phyloP scores from a whole-genome alignment of 108 stramenopile species.

The Conticribra weissflogii region DNA sequence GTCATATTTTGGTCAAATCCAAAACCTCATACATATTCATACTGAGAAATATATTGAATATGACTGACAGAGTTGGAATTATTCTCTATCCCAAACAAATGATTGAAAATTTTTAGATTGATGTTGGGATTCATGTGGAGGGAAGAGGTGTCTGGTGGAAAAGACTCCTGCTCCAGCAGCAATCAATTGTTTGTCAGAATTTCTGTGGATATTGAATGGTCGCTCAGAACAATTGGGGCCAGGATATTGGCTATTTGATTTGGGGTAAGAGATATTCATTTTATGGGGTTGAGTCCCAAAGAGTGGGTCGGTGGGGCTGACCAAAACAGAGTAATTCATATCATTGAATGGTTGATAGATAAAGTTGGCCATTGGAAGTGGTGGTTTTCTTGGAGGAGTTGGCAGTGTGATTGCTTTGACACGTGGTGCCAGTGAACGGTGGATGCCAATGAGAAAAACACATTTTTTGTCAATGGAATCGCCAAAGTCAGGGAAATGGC shows the following conservation, averaged over 20 bases:
- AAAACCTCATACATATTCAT: slow-evolving; percentile 16
- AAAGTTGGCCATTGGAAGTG: background rate
- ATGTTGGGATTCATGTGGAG: background rate
- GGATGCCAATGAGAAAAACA: background rate
- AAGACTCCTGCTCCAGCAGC: background rate
- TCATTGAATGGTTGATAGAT: slow-evolving; percentile 8
- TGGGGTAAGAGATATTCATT: no score
- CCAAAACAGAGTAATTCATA: background rate
- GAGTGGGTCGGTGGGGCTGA: no score
- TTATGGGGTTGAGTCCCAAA: no score
- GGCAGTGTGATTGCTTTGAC: background rate
- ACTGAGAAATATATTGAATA: slow-evolving; percentile 18
- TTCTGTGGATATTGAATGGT: no score
- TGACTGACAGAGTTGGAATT: background rate
- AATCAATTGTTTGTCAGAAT: background rate
- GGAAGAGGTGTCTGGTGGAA: background rate
- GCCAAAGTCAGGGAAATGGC: background rate
- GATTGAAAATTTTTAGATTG: slow-evolving; percentile 6
- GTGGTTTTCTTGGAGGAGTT: background rate
- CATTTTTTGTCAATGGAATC: slow-evolving; percentile 1
- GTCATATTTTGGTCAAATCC: slow-evolving; percentile 5
- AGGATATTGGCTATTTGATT: no score
- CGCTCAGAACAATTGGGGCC: no score
- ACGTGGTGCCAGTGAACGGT: background rate
- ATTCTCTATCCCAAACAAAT: slow-evolving; percentile 26